Evolutionary conservation across 23 red algal genomes (phyloP).

Genomic region (Gracilariopsis chorda): DNA sequence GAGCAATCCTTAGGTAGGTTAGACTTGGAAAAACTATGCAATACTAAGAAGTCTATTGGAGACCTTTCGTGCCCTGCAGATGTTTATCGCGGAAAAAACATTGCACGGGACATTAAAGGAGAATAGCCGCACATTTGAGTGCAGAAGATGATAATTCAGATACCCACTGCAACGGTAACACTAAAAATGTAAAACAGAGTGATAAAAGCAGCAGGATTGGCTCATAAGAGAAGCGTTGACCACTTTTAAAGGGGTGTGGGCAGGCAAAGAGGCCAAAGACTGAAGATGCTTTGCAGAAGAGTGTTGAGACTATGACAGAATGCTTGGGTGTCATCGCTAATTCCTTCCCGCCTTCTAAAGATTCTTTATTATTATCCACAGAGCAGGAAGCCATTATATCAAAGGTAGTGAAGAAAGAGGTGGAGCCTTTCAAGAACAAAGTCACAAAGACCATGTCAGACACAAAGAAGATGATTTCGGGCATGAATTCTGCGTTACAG

Average conservation of each 20-base stretch:
- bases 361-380: no score
- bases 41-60: conserved; percentile 8
- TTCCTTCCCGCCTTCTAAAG: no score
- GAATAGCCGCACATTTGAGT: not conserved
- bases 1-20: no score
- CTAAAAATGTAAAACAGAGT: not conserved
- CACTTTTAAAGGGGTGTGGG: not conserved
- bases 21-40: not conserved
- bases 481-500: not conserved
- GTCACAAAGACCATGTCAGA: no score
- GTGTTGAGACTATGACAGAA: no score
- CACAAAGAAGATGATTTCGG: not conserved
- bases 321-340: no score
- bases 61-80: not conserved
- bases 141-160: not conserved
- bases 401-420: no score
- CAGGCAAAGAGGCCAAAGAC: not conserved
- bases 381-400: no score
- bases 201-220: not conserved
- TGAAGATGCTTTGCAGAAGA: not conserved
- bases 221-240: no score
- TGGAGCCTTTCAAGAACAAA: no score
- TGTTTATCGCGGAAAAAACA: not conserved
- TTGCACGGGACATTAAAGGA: not conserved
- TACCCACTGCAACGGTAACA: not conserved